Evolutionary conservation across 1,139 yeast species (phyloP).

Genomic region (Yamadazyma triangularis): DNA sequence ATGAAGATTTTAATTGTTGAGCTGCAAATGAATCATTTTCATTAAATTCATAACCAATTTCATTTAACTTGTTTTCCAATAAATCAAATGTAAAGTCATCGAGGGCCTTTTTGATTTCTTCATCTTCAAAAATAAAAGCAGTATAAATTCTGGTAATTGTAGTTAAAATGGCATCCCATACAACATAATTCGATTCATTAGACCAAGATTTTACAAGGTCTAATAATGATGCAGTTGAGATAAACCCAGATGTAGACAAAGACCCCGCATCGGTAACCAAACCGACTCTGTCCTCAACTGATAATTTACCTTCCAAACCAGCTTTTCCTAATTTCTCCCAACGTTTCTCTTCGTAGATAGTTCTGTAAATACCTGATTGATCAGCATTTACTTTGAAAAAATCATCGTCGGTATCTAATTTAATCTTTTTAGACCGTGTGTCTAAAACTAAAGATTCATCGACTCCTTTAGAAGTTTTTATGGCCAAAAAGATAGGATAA

Average conservation of each 20-base stretch:
- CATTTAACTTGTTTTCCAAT: conserved; percentile 52
- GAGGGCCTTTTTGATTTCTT: conserved; percentile 51
- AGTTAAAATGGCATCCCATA: conserved; percentile 68
- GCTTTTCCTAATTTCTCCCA: conserved; percentile 72
- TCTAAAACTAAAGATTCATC: conserved; percentile 60
- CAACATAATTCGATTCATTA: conserved; percentile 64
- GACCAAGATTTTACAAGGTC: conserved; percentile 66
- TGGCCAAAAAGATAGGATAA: conserved; percentile 80
- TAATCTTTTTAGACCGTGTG: conserved; percentile 48
- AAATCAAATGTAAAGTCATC: conserved; percentile 56
- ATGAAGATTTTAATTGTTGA: conserved; percentile 69
- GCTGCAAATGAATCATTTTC: conserved; percentile 62
- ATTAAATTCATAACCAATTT: conserved; percentile 67
- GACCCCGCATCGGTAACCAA: conserved; percentile 80
- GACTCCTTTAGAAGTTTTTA: conserved; percentile 63
- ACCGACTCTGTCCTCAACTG: conserved; percentile 83
- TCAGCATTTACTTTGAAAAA: conserved; percentile 80
- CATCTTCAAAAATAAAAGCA: conserved; percentile 70
- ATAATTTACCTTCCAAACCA: conserved; percentile 58
- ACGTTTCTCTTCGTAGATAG: conserved; percentile 65
- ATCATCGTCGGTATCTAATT: conserved; percentile 39
- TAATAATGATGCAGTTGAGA: conserved; percentile 62
- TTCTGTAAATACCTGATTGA: conserved; percentile 80
- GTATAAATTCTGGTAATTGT: conserved; percentile 52
- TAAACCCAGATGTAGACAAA: conserved; percentile 68